Base-by-base conservation (phyloP, 164 flowering plant species). In the Aristolochia contorta region DNA sequence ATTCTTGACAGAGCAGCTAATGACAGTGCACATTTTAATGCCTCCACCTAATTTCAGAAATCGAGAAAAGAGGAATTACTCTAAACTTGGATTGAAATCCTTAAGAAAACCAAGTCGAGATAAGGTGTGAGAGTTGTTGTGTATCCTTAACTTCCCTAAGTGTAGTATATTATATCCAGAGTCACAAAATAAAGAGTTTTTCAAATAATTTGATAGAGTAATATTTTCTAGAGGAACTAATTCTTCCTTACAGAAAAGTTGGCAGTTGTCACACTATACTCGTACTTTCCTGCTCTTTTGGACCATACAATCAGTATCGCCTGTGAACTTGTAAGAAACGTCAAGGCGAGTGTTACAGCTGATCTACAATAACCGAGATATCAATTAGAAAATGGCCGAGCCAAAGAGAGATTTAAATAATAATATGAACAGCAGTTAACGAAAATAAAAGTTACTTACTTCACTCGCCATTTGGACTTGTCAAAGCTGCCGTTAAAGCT, bases 221-320 rank as follows among this genome's bases (percentile, higher is more conserved):
- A 19, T 1, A 18, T 47, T 49, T 19, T 19, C 53, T 41, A 33
- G 20, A 14, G 25, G 21, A 47, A 49, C 12, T n/a, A 47, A 8
- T 16, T 47, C 61, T 45, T 59, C 24, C 89, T 79, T 67, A 91
- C 98, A 91, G 82, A 59, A 63, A 92, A 92, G 67, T 92, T 92
- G 23, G 98, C 98, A 51, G 98, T 92, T 2, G 96, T 92, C 45
- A 89, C 98, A 76, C 98, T 92, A 64, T 92, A 92, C 67, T 92
- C 98, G 66, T 92, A 92, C 74, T 87, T 92, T 46, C 98, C 98
- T 60, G 98, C 98, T 77, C 96, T 77, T 78, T 89, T 92, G 7
- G 98, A 92, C 96, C 96, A 92, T 24, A 85, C 98, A 70, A 92
- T 92, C n/a, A 92, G 80, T 67, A 92, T 89, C 21, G 95, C 89